phyloP scores from a whole-genome alignment of 2,329 filamentous ascomycete genomes.

The Sphaerostilbella broomeana region DNA sequence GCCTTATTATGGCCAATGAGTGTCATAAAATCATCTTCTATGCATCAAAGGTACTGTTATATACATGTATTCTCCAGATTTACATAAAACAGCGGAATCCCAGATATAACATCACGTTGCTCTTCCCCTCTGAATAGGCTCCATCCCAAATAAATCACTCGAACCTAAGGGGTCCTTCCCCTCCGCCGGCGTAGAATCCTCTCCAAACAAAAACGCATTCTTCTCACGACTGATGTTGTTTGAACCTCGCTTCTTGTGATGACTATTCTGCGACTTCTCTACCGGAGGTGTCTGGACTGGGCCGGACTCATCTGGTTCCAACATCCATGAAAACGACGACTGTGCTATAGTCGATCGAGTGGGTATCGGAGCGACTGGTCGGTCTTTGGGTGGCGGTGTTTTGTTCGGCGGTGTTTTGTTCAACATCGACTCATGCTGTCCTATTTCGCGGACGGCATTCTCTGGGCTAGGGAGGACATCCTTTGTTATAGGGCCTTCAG shows the following conservation, averaged over 20 bases:
- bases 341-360: constrained; percentile 62
- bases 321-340: constrained; percentile 75
- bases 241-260: constrained; percentile 35
- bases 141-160: constrained; percentile 50
- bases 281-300: constrained; percentile 19
- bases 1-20: no score
- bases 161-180: constrained; percentile 31
- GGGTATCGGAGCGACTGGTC: constrained; percentile 39
- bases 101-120: constrained; percentile 10
- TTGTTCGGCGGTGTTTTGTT: not conserved
- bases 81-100: no score
- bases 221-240: constrained; percentile 44
- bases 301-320: constrained; percentile 47
- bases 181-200: constrained; percentile 35
- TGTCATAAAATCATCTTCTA: no score
- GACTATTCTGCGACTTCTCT: constrained; percentile 26
- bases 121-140: constrained; percentile 36
- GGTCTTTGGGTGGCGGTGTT: constrained; percentile 8
- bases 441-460: no score
- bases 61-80: no score
- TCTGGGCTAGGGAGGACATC: no score
- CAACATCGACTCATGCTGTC: no score
- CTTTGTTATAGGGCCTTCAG: no score
- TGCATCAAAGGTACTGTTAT: no score
- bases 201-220: constrained; percentile 55